Percentiles rank a stretch among this genome's conserved stretches.
Evolutionary conservation across 1,284 basidiomycete species (phyloP).

Genomic region (Fomitopsis pinicola): DNA sequence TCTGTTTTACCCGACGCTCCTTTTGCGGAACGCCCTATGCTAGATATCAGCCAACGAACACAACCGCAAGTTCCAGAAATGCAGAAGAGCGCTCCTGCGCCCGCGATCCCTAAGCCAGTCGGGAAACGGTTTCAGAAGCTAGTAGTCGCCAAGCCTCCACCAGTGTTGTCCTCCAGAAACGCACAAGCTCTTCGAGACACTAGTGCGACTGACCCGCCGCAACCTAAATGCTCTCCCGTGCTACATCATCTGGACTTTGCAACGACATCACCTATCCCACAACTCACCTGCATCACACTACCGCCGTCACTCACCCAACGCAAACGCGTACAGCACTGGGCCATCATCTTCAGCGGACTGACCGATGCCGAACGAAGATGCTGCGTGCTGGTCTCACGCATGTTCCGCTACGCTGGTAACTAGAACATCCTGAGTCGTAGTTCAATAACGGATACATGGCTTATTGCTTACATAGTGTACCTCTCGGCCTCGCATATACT

Average conservation of each 20-base stretch:
- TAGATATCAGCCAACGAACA: too few relatives aligned
- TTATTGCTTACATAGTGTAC: slow-evolving; percentile 40
- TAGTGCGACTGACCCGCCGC: neutral
- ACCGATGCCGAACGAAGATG: slow-evolving; percentile 35
- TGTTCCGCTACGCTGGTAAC: slow-evolving; percentile 63
- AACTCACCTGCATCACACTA: slow-evolving; percentile 40
- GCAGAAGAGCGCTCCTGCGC: neutral
- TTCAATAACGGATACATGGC: neutral
- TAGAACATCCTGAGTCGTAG: neutral
- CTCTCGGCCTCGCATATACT: slow-evolving; percentile 53
- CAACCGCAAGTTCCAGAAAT: neutral
- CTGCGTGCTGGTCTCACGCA: slow-evolving; percentile 49
- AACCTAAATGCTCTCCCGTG: neutral
- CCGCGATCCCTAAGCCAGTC: neutral
- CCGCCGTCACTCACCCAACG: slow-evolving; percentile 56
- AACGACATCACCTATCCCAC: slow-evolving; percentile 10
- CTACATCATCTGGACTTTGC: slow-evolving; percentile 32
- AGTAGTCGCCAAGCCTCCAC: slow-evolving; percentile 18
- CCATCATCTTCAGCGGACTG: slow-evolving; percentile 51
- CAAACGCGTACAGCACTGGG: slow-evolving; percentile 47
- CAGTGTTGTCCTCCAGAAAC: neutral
- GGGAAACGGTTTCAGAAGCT: slow-evolving; percentile 34
- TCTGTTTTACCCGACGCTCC: too few relatives aligned
- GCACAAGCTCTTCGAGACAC: neutral
- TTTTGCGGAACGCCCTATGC: too few relatives aligned